A percentile compares a stretch with the other conserved stretches of the same genome.
Evolutionary conservation across 306 rosid genomes (phyloP).

Genomic region (Lathyrus sativus): DNA sequence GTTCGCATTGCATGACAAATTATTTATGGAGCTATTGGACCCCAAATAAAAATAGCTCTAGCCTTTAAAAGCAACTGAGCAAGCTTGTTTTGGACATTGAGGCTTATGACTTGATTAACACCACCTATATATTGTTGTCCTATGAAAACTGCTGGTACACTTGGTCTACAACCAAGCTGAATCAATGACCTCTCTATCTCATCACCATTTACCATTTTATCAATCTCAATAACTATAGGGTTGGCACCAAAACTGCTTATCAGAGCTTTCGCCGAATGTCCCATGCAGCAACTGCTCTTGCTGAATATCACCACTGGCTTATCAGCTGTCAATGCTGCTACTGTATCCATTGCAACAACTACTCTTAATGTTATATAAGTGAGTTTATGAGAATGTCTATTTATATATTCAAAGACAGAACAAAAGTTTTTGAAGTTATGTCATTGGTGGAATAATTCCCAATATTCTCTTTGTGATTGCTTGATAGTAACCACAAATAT

Average conservation of each 20-base stretch:
- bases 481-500: slow-evolving; percentile 25
- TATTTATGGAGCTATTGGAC: not conserved
- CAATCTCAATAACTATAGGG: slow-evolving; percentile 55
- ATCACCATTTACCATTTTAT: slow-evolving; percentile 52
- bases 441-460: too few relatives aligned
- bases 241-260: slow-evolving; percentile 61
- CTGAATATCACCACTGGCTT: slow-evolving; percentile 79
- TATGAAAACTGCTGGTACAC: slow-evolving; percentile 71
- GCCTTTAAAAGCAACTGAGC: slow-evolving; percentile 59
- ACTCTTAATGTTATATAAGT: not conserved
- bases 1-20: not conserved
- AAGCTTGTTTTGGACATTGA: slow-evolving; percentile 63
- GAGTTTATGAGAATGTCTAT: slow-evolving; percentile 33
- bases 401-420: slow-evolving; percentile 48
- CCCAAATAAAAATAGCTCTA: slow-evolving; percentile 58
- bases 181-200: slow-evolving; percentile 51
- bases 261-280: slow-evolving; percentile 50
- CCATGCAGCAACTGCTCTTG: slow-evolving; percentile 61
- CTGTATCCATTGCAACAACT: slow-evolving; percentile 49
- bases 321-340: slow-evolving; percentile 54
- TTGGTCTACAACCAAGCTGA: slow-evolving; percentile 57
- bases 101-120: slow-evolving; percentile 55
- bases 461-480: slow-evolving; percentile 26
- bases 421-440: too few relatives aligned
- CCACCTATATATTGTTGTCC: slow-evolving; percentile 72